Evolutionary conservation across 495 filamentous ascomycete species (phyloP), one percentile per base, ranked within the genome.

Genomic region (Talaromyces liani): DNA sequence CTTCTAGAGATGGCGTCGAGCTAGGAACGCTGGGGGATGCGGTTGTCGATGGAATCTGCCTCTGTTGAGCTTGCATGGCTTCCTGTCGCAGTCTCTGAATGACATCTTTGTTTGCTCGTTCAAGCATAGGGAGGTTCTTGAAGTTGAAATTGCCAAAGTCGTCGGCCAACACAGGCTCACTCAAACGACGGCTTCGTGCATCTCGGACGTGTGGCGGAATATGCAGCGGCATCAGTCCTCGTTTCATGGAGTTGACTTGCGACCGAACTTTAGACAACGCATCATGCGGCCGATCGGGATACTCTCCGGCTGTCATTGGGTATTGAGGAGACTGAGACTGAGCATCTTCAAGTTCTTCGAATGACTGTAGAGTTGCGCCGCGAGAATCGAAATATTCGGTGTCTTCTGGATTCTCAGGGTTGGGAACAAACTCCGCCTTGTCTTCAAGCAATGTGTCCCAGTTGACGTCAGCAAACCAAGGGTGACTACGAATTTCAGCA

Each of bases 101-200:
- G 49, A 97, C 91, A 71, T 98, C 95, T 70, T 98, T 98, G 72
- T 98, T 98, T 41, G 95, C 94, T 72, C 96, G 98, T 71, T 97
- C 93, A 20, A 98, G 82, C 62, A 98, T 93, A 1, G 94, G 91
- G 34, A 98, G 80, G 68, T 98, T 98, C 77, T 97, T 98, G 81
- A 96, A 98, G 34, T 92, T 84, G 77, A 98, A 98, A 64, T 85
- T 91, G 36, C 94, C 94, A 79, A 98, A 98, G 72, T 98, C 94
- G 74, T 98, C 95, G 0, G 86, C 82, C 36, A 86, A 80, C 20
- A 92, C 86, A 2, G 94, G 94, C 74, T 98, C 94, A 71, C 94
- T 98, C 39, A 97, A 77, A 67, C 94, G 84, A 64, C 94, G 84
- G 67, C 83, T 93, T 67, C 95, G 91, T 7, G 89, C 77, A 68